A percentile compares a stretch with the other conserved stretches of the same genome.
phyloP scores from a whole-genome alignment of 2,329 filamentous ascomycete genomes.

The Sporothrix luriei region DNA sequence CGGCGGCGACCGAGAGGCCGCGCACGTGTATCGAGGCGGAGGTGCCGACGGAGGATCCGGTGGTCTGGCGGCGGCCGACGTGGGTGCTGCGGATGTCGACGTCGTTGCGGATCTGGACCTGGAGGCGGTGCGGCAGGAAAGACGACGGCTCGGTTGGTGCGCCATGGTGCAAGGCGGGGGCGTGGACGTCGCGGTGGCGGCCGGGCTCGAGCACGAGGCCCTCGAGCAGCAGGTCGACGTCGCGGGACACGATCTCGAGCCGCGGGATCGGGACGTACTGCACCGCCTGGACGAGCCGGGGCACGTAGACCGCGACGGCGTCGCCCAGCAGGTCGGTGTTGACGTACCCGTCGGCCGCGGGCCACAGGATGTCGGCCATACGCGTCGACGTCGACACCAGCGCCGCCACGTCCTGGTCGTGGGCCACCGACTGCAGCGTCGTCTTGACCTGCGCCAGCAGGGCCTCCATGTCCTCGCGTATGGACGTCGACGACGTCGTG shows the following conservation, averaged over 20 bases:
- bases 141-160: constrained; percentile 59
- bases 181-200: constrained; percentile 65
- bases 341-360: constrained; percentile 65
- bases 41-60: constrained; percentile 61
- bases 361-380: constrained; percentile 70
- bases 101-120: constrained; percentile 81
- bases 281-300: constrained; percentile 72
- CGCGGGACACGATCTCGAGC: constrained; percentile 81
- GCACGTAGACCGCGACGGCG: constrained; percentile 76
- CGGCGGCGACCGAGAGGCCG: constrained; percentile 79
- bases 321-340: constrained; percentile 66
- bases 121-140: constrained; percentile 82
- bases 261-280: constrained; percentile 90
- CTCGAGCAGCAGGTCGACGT: constrained; percentile 82
- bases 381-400: constrained; percentile 67
- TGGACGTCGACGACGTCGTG: constrained; percentile 42
- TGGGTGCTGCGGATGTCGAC: constrained; percentile 80
- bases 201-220: constrained; percentile 91
- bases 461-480: constrained; percentile 72
- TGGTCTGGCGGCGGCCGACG: constrained; percentile 49
- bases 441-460: constrained; percentile 69
- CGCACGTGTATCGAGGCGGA: constrained; percentile 76
- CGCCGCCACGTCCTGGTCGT: constrained; percentile 72
- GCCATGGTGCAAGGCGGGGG: neutral
- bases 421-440: constrained; percentile 68